Conservation (phyloP, 192 early-diverging fungal genomes). For the Coemansia sp. region DNA sequence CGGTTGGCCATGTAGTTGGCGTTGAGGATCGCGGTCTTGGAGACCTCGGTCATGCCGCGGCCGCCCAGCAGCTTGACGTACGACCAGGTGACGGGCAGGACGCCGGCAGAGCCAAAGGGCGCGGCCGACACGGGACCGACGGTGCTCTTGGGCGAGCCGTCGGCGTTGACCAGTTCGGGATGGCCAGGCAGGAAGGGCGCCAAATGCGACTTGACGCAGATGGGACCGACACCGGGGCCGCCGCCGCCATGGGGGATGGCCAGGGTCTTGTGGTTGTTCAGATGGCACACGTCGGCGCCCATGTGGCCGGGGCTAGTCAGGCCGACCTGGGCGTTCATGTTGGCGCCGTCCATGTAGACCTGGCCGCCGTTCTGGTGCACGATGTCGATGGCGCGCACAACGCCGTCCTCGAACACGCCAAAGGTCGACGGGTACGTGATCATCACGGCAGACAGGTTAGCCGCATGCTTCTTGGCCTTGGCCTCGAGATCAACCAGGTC, state of each 20-base stretch:
- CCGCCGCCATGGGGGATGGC: conserved; percentile 99
- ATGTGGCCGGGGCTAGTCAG: conserved; percentile 86
- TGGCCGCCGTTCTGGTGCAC: conserved; percentile 94
- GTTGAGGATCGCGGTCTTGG: conserved; percentile 89
- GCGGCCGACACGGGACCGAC: conserved; percentile 95
- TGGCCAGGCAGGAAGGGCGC: conserved; percentile 91
- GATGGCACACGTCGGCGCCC: conserved; percentile 98
- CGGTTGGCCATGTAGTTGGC: conserved; percentile 98
- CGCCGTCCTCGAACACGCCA: conserved; percentile 94
- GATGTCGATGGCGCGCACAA: conserved; percentile 83
- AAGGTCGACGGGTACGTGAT: conserved; percentile 99
- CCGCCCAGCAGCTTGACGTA: conserved; percentile 99
- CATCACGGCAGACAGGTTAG: conserved; percentile 90
- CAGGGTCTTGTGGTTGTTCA: conserved; percentile 99
- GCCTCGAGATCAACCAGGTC: conserved; percentile 85
- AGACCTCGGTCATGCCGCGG: conserved; percentile 81
- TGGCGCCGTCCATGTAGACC: conserved; percentile 98
- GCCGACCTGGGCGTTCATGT: conserved; percentile 87
- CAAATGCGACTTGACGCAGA: conserved; percentile 89
- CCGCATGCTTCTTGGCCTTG: conserved; percentile 87
- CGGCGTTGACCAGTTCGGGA: conserved; percentile 71
- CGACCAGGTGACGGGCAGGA: conserved; percentile 98
- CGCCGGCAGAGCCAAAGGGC: conserved; percentile 92
- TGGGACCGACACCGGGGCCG: conserved; percentile 97
- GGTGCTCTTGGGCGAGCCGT: conserved; percentile 59